Evolutionary conservation across 768 basidiomycete genomes (phyloP).

Genomic region (Suillus decipiens): DNA sequence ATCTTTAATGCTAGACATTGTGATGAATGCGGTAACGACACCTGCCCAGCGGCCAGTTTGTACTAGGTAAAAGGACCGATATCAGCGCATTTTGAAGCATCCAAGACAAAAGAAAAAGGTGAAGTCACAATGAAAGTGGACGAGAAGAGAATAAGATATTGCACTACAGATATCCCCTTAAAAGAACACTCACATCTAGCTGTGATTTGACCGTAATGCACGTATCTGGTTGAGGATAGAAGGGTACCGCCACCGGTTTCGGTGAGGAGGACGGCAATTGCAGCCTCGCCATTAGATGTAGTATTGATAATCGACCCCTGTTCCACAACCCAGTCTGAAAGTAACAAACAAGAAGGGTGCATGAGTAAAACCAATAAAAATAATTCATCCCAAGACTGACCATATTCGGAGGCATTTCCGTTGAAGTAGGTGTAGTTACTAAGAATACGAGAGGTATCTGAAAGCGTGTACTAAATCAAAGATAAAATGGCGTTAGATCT

Average conservation of each 20-base stretch:
- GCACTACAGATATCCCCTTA: background rate
- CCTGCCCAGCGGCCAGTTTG: constrained; percentile 81
- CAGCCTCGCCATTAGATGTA: constrained; percentile 56
- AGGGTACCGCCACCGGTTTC: constrained; percentile 75
- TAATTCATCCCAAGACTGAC: constrained; percentile 31
- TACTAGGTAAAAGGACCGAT: constrained; percentile 41
- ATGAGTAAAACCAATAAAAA: background rate
- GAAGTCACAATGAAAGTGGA: background rate
- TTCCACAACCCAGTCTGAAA: constrained; percentile 69
- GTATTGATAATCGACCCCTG: constrained; percentile 67
- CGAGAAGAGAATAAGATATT: background rate
- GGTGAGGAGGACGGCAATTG: constrained; percentile 68
- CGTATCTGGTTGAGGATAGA: constrained; percentile 75
- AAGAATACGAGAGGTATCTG: constrained; percentile 65
- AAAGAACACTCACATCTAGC: constrained; percentile 47
- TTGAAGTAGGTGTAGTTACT: constrained; percentile 67
- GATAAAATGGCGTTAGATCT: constrained; percentile 23
- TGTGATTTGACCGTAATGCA: constrained; percentile 80
- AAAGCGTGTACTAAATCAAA: constrained; percentile 63
- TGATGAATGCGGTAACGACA: constrained; percentile 83
- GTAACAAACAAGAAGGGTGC: constrained; percentile 1
- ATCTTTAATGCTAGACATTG: constrained; percentile 82
- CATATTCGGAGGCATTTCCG: constrained; percentile 73
- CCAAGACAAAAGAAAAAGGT: background rate
- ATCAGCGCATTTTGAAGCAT: background rate